phyloP scores from a whole-genome alignment of 306 rosid genomes.

The Phaseolus lunatus region DNA sequence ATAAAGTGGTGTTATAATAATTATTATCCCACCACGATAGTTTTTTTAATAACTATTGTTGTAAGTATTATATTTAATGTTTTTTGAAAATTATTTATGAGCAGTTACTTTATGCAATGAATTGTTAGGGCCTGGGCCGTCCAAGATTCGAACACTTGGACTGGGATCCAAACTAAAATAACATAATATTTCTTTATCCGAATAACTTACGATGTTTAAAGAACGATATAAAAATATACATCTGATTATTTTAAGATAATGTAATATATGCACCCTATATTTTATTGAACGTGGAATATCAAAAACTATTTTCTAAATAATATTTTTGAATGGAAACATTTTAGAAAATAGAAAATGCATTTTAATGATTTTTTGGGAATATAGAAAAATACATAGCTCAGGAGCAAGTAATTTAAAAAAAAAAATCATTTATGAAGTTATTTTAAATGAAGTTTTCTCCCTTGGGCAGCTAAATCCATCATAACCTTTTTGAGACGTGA shows the following conservation, averaged over 20 bases:
- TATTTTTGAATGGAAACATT: no score
- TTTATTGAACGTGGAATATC: conserved; percentile 12
- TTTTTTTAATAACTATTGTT: neutral
- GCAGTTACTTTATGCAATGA: neutral
- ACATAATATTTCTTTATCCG: neutral
- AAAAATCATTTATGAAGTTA: neutral
- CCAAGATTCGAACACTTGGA: neutral
- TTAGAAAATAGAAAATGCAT: no score
- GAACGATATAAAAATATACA: neutral
- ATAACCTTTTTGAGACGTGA: conserved; percentile 29
- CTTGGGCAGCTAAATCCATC: neutral
- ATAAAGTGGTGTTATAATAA: neutral
- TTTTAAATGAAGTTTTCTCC: neutral
- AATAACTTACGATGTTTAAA: neutral
- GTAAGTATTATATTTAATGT: neutral
- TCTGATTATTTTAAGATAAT: neutral
- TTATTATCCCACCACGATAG: no score
- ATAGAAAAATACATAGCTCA: no score
- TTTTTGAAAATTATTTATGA: neutral
- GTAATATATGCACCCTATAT: neutral
- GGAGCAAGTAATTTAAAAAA: neutral
- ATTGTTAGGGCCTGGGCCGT: neutral
- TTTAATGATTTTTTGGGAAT: neutral
- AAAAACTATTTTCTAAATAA: neutral
- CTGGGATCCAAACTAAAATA: neutral